A percentile compares a stretch with the other conserved stretches of the same genome.
Evolutionary conservation across 139 green algal genomes (phyloP).

Genomic region (Haematococcus lacustris): DNA sequence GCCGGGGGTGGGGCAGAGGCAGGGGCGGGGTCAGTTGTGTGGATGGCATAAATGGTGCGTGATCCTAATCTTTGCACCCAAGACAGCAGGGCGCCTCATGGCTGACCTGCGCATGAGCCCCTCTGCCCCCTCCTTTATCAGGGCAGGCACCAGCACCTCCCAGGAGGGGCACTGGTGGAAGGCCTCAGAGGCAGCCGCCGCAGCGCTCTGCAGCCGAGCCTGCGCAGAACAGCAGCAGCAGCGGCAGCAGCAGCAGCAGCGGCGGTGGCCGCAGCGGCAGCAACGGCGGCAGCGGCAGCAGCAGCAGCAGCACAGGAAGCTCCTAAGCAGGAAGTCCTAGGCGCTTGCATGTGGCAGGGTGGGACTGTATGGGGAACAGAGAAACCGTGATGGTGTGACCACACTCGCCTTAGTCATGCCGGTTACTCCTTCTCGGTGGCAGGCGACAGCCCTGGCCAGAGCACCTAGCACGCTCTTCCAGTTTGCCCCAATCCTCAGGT

Average conservation of each 20-base stretch:
- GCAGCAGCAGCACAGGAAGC: not conserved
- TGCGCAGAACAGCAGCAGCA: conserved; percentile 11
- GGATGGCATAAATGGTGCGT: not conserved
- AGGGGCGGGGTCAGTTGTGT: no score
- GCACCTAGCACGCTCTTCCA: conserved; percentile 70
- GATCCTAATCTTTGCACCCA: not conserved
- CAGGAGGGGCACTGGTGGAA: conserved; percentile 79
- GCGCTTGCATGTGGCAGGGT: not conserved
- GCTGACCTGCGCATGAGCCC: conserved; percentile 32
- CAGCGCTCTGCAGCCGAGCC: conserved; percentile 47
- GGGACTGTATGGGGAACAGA: not conserved
- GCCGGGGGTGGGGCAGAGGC: no score
- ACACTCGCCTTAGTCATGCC: not conserved
- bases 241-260: no score
- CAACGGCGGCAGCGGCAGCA: not conserved
- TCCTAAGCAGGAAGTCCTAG: not conserved
- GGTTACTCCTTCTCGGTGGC: conserved; percentile 33
- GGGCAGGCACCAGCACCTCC: conserved; percentile 50
- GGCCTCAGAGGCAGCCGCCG: conserved; percentile 43
- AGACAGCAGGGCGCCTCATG: not conserved
- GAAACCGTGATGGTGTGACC: not conserved
- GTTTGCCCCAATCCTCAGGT: conserved; percentile 82
- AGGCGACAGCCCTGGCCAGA: conserved; percentile 54
- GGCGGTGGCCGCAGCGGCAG: not conserved
- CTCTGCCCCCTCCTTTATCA: conserved; percentile 54